phyloP scores from a whole-genome alignment of 2,329 filamentous ascomycete genomes.

The Ramichloridium luteum region DNA sequence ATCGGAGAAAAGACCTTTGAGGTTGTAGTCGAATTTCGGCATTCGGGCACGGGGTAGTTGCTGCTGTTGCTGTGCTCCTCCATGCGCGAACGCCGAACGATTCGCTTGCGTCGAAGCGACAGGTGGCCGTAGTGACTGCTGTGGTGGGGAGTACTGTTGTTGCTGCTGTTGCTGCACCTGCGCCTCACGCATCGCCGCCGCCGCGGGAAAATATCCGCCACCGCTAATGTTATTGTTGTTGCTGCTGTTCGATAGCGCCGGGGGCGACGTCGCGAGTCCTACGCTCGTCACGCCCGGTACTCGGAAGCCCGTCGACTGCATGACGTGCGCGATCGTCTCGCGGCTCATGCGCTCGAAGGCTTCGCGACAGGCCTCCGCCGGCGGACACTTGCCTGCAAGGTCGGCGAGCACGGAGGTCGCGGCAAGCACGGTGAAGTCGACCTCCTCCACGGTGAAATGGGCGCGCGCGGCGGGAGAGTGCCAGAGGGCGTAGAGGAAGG shows the following conservation, averaged over 20 bases:
- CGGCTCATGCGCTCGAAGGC: slow-evolving; percentile 92
- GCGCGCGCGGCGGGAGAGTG: slow-evolving; percentile 82
- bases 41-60: slow-evolving; percentile 16
- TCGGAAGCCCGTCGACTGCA: slow-evolving; percentile 58
- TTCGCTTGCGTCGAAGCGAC: too few relatives aligned
- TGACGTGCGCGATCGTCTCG: slow-evolving; percentile 89
- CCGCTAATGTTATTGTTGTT: too few relatives aligned
- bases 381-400: slow-evolving; percentile 86
- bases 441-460: slow-evolving; percentile 79
- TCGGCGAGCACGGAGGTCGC: slow-evolving; percentile 88
- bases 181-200: slow-evolving; percentile 2
- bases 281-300: too few relatives aligned
- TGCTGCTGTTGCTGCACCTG: too few relatives aligned
- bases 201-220: too few relatives aligned
- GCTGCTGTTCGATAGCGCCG: slow-evolving; percentile 14
- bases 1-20: slow-evolving; percentile 40
- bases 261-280: slow-evolving; percentile 33
- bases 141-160: too few relatives aligned
- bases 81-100: slow-evolving; percentile 5
- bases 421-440: slow-evolving; percentile 91
- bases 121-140: too few relatives aligned
- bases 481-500: slow-evolving; percentile 95
- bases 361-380: slow-evolving; percentile 85
- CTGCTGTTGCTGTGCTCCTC: slow-evolving; percentile 2
- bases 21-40: slow-evolving; percentile 48